These are phyloP conservation scores for Globisporangium sylvaticum DNA, from an alignment of 352 stramenopile genomes.

Conservation along the genomic window DNA sequence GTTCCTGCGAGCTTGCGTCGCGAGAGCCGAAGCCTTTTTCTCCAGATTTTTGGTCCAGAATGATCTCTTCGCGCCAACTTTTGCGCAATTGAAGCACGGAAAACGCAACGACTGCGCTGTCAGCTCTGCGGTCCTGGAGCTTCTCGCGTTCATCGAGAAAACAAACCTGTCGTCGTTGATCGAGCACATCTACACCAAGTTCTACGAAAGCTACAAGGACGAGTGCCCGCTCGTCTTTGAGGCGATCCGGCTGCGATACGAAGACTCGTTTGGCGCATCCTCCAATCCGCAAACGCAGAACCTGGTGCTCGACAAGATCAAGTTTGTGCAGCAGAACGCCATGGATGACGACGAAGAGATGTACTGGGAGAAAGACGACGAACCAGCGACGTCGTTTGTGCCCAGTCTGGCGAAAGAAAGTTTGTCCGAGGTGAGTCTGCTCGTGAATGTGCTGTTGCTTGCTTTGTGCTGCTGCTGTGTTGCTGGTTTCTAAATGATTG, in stretches of 20 bases:
- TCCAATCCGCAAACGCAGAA: slow-evolving; percentile 17
- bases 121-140: slow-evolving; percentile 68
- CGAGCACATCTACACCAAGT: slow-evolving; percentile 79
- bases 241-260: slow-evolving; percentile 49
- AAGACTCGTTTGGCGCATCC: slow-evolving; percentile 40
- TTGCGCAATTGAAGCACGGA: slow-evolving; percentile 46
- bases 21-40: slow-evolving; percentile 76
- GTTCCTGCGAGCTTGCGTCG: slow-evolving; percentile 71
- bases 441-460: too few species aligned
- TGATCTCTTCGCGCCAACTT: slow-evolving; percentile 54
- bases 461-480: too few species aligned
- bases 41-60: slow-evolving; percentile 79
- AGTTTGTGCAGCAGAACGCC: slow-evolving; percentile 47
- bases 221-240: slow-evolving; percentile 75
- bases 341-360: slow-evolving; percentile 74
- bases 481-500: background rate
- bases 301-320: slow-evolving; percentile 31
- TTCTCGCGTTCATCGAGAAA: slow-evolving; percentile 77
- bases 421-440: slow-evolving; percentile 41
- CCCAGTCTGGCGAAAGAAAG: slow-evolving; percentile 34
- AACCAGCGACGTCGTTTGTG: slow-evolving; percentile 31
- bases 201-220: slow-evolving; percentile 67
- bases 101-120: slow-evolving; percentile 58
- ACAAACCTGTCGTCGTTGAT: slow-evolving; percentile 64
- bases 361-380: slow-evolving; percentile 78